Conservation (phyloP, 2,329 filamentous ascomycete genomes). For the Penicillium decumbens region DNA sequence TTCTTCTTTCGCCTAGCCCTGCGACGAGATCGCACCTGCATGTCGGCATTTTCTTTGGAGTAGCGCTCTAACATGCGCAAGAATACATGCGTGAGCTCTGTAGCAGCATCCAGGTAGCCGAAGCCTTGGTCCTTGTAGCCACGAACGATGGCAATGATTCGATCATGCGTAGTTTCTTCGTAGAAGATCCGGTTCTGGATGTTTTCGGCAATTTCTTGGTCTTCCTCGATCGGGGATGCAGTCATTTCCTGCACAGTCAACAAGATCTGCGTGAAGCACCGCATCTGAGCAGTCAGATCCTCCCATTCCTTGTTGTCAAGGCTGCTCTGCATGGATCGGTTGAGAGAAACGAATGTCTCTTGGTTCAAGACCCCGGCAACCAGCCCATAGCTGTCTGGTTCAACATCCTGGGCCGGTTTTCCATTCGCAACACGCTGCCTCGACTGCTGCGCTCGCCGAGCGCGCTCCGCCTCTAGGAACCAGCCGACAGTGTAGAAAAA, state of each 20-base stretch:
- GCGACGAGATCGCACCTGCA: constrained; percentile 82
- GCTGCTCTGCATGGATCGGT: constrained; percentile 71
- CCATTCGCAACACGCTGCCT: constrained; percentile 49
- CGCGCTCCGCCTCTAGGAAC: constrained; percentile 84
- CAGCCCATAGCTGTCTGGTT: constrained; percentile 73
- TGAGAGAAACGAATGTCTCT: constrained; percentile 87
- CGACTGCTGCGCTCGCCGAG: constrained; percentile 60
- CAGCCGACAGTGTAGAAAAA: constrained; percentile 90
- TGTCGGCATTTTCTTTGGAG: constrained; percentile 87
- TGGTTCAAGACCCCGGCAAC: constrained; percentile 88
- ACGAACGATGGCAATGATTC: constrained; percentile 71
- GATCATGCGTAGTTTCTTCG: constrained; percentile 88
- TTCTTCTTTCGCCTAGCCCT: constrained; percentile 62
- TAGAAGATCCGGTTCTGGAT: constrained; percentile 97
- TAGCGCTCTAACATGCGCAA: constrained; percentile 87
- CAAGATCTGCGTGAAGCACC: constrained; percentile 90
- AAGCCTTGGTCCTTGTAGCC: constrained; percentile 94
- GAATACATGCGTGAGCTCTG: constrained; percentile 87
- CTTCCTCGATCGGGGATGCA: constrained; percentile 77
- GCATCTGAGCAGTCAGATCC: constrained; percentile 80
- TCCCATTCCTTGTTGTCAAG: constrained; percentile 82
- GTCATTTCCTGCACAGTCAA: constrained; percentile 91
- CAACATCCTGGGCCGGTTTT: constrained; percentile 50
- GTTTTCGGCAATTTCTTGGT: constrained; percentile 96
- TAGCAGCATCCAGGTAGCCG: constrained; percentile 85